phyloP scores from a whole-genome alignment of 768 basidiomycete species.

The Lentinula edodes region DNA sequence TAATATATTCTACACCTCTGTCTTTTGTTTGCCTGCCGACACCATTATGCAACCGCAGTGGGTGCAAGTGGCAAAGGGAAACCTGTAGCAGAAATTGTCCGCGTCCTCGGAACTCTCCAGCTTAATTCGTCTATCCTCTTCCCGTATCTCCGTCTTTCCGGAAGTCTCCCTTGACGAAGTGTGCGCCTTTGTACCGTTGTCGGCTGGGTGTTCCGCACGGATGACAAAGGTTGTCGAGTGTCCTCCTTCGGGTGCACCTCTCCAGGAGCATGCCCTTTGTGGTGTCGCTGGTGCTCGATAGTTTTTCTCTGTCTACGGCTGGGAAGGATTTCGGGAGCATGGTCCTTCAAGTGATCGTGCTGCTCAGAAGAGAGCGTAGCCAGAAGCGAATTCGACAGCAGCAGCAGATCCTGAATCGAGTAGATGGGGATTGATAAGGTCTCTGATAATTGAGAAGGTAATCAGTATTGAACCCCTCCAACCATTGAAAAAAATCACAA shows the following conservation, averaged over 20 bases:
- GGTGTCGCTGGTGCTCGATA: neutral
- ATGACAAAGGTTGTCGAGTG: neutral
- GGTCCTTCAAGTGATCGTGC: neutral
- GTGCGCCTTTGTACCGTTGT: neutral
- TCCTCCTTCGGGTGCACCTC: neutral
- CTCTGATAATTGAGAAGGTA: neutral
- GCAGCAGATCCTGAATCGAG: conserved; percentile 2
- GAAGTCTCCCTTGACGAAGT: neutral
- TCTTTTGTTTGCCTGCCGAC: neutral
- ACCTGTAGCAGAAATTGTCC: neutral
- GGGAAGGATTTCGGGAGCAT: neutral
- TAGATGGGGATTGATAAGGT: neutral
- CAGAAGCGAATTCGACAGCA: neutral
- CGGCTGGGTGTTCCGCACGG: neutral
- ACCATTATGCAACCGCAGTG: neutral
- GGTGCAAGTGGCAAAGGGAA: neutral
- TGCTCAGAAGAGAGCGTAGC: neutral
- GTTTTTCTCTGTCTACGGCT: conserved; percentile 2
- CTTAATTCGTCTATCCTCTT: conserved; percentile 2
- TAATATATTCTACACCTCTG: neutral
- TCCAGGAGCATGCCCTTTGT: neutral
- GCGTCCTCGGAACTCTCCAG: neutral
- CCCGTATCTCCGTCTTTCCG: neutral
- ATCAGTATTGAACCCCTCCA: neutral
- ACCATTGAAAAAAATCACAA: neutral